These are phyloP conservation scores for Allium sativum DNA, from an alignment of 106 monocot species.

Conservation along the genomic window DNA sequence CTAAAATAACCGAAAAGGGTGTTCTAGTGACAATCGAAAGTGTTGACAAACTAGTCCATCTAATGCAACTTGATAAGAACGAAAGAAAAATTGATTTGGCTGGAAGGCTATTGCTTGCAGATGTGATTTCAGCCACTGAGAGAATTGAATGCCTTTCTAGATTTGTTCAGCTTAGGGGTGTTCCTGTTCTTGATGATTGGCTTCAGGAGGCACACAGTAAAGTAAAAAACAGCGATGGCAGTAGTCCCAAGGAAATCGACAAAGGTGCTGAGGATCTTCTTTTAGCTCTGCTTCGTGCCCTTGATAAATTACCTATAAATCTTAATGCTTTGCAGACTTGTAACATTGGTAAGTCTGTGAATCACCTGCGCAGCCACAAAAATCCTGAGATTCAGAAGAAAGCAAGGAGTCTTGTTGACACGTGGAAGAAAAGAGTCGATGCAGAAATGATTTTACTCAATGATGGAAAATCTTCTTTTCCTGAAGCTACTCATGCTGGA, in stretches of 20 bases:
- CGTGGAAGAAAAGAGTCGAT: conserved; percentile 91
- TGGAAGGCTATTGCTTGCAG: conserved; percentile 63
- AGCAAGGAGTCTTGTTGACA: conserved; percentile 68
- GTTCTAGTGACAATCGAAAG: conserved; percentile 52
- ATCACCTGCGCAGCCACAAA: conserved; percentile 68
- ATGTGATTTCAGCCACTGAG: conserved; percentile 90
- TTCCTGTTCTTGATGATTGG: conserved; percentile 71
- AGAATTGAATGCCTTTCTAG: conserved; percentile 63
- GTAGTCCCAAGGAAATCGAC: conserved; percentile 79
- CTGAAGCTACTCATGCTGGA: conserved; percentile 29
- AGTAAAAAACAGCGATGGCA: conserved; percentile 57
- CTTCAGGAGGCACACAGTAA: conserved; percentile 75
- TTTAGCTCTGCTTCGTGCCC: conserved; percentile 64
- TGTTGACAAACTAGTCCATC: conserved; percentile 68
- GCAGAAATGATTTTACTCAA: conserved; percentile 72
- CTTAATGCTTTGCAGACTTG: conserved; percentile 70
- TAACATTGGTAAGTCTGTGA: conserved; percentile 83
- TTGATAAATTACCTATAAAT: conserved; percentile 84
- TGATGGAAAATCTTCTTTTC: conserved; percentile 40
- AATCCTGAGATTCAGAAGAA: conserved; percentile 82
- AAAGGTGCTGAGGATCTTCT: conserved; percentile 65
- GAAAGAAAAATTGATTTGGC: conserved; percentile 73
- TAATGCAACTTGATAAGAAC: conserved; percentile 70
- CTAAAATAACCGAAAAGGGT: conserved; percentile 82
- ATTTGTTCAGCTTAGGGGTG: conserved; percentile 69